Conservation (phyloP, 495 filamentous ascomycete species). For the Tuber indicum region DNA sequence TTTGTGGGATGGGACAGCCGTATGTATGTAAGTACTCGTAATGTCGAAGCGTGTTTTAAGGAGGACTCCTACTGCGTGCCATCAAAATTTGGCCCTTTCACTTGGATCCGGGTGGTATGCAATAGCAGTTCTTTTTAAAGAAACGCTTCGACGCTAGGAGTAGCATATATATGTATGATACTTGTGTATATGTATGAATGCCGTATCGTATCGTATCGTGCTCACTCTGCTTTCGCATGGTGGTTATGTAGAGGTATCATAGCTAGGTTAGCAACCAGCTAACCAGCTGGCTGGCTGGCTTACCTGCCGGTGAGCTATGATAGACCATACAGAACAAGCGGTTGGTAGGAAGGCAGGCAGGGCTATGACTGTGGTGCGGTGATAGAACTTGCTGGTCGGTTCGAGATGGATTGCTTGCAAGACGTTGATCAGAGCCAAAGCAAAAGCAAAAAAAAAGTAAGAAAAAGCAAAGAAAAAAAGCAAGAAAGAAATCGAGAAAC, state of each 20-base stretch:
- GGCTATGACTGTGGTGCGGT: background rate
- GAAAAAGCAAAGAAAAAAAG: background rate
- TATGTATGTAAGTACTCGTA: background rate
- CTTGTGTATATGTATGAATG: background rate
- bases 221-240: background rate
- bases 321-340: background rate
- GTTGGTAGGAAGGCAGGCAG: background rate
- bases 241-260: background rate
- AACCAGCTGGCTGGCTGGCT: background rate
- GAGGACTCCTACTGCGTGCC: too few species aligned
- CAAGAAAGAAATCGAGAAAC: background rate
- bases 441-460: background rate
- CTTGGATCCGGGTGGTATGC: too few species aligned
- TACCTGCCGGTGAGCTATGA: background rate
- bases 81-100: too few species aligned
- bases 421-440: background rate
- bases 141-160: too few species aligned
- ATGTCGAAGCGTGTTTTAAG: too few species aligned
- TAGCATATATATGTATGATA: background rate
- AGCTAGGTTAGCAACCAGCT: background rate
- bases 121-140: too few species aligned
- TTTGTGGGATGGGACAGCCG: background rate
- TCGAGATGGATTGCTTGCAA: background rate
- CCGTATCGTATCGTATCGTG: background rate
- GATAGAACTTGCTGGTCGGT: background rate